Conservation (phyloP, 441 rosid species). For the Bocquillonia castaneifolia region DNA sequence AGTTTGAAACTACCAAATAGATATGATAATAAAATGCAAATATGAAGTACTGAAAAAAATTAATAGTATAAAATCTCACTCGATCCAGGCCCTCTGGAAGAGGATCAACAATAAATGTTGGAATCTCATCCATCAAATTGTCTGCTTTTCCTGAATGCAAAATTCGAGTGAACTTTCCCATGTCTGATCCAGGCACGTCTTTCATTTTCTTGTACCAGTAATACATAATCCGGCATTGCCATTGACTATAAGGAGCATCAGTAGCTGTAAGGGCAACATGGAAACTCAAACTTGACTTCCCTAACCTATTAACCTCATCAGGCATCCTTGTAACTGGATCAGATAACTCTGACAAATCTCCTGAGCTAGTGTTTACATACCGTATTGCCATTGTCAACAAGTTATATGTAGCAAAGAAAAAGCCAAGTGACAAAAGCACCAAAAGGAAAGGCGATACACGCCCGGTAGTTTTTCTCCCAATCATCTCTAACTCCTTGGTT, state of each 20-base stretch:
- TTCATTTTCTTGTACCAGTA: conserved; percentile 64
- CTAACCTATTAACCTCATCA: conserved; percentile 15
- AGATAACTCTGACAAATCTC: conserved; percentile 22
- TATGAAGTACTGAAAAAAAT: conserved; percentile 5
- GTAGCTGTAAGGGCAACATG: conserved; percentile 74
- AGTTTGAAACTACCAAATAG: not conserved
- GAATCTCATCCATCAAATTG: conserved; percentile 66
- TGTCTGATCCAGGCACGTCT: conserved; percentile 65
- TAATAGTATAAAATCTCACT: conserved; percentile 34
- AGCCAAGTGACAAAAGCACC: conserved; percentile 46
- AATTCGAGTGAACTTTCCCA: conserved; percentile 75
- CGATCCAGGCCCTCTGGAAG: conserved; percentile 72
- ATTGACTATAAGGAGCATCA: conserved; percentile 62
- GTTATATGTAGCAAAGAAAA: conserved; percentile 57
- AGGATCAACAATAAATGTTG: conserved; percentile 67
- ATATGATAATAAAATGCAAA: not conserved
- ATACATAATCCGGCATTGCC: conserved; percentile 80
- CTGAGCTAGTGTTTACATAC: conserved; percentile 28
- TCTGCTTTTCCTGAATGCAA: conserved; percentile 76
- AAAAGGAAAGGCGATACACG: conserved; percentile 45
- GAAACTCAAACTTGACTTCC: conserved; percentile 28
- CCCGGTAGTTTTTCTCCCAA: conserved; percentile 42
- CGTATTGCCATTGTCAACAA: conserved; percentile 38
- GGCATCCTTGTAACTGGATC: conserved; percentile 34
- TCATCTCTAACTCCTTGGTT: conserved; percentile 27